Conservation (phyloP, 352 stramenopile species). For the Globisporangium solare region DNA sequence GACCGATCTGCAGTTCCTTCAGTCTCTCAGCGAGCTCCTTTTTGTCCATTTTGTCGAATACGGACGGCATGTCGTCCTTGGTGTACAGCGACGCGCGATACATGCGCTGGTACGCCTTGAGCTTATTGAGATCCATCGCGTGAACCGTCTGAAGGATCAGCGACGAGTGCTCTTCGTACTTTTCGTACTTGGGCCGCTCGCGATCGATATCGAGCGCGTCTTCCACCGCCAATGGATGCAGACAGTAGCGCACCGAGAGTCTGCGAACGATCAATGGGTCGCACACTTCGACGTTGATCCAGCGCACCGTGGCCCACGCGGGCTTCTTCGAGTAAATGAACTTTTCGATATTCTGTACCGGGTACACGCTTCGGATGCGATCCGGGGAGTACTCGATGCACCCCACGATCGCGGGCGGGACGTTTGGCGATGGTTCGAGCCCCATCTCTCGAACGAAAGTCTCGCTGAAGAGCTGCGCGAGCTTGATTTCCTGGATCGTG, state of each 20-base stretch:
- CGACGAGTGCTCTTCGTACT: constrained; percentile 82
- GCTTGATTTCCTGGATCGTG: constrained; percentile 87
- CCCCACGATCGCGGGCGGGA: constrained; percentile 27
- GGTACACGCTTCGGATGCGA: constrained; percentile 68
- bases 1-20: constrained; percentile 45
- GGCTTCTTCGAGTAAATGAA: constrained; percentile 85
- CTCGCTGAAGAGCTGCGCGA: constrained; percentile 78
- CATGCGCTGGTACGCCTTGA: constrained; percentile 68
- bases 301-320: constrained; percentile 69
- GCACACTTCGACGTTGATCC: constrained; percentile 75
- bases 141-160: constrained; percentile 71
- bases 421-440: constrained; percentile 15
- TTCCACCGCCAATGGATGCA: constrained; percentile 83
- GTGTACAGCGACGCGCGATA: constrained; percentile 69
- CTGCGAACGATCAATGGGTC: constrained; percentile 62
- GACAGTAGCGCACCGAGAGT: constrained; percentile 75
- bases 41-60: constrained; percentile 65
- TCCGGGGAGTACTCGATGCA: constrained; percentile 80
- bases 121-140: constrained; percentile 38
- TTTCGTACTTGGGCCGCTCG: constrained; percentile 81
- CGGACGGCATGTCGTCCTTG: constrained; percentile 35
- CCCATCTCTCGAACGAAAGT: constrained; percentile 43
- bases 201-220: constrained; percentile 75
- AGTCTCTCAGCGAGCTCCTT: constrained; percentile 55
- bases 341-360: constrained; percentile 60